Evolutionary conservation across 495 filamentous ascomycete species (phyloP).

Genomic region (Monascus purpureus): DNA sequence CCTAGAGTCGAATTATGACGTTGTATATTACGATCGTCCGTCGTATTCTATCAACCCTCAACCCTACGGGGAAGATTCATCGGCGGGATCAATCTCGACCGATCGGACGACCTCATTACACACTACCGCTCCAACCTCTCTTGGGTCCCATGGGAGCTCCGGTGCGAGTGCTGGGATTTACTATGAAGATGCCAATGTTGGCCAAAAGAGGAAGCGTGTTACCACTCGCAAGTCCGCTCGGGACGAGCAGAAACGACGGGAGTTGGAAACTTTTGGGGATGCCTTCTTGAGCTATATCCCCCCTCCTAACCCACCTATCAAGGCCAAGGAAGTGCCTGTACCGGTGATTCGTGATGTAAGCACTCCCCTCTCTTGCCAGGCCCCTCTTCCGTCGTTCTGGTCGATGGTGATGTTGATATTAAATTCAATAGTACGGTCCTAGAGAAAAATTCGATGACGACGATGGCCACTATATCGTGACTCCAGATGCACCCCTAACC

Average conservation of each 20-base stretch:
- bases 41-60: slow-evolving; percentile 62
- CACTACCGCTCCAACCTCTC: slow-evolving; percentile 83
- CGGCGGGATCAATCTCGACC: slow-evolving; percentile 59
- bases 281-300: slow-evolving; percentile 68
- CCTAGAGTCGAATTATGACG: slow-evolving; percentile 47
- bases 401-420: no score
- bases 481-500: slow-evolving; percentile 67
- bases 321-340: slow-evolving; percentile 81
- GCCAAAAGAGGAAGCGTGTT: slow-evolving; percentile 76
- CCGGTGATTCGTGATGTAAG: slow-evolving; percentile 73
- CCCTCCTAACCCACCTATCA: slow-evolving; percentile 76
- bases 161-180: slow-evolving; percentile 39
- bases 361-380: slow-evolving; percentile 8
- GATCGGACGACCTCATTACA: slow-evolving; percentile 76
- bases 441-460: slow-evolving; percentile 74
- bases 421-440: no score
- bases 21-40: slow-evolving; percentile 44
- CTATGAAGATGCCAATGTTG: slow-evolving; percentile 42
- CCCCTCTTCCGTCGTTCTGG: no score
- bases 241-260: slow-evolving; percentile 65
- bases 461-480: slow-evolving; percentile 91
- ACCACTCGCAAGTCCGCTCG: slow-evolving; percentile 61
- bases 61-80: slow-evolving; percentile 47
- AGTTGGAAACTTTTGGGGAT: slow-evolving; percentile 52
- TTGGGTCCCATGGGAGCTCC: slow-evolving; percentile 61